Base-by-base conservation (phyloP, 1,139 yeast species). In the Hansenula sp. region DNA sequence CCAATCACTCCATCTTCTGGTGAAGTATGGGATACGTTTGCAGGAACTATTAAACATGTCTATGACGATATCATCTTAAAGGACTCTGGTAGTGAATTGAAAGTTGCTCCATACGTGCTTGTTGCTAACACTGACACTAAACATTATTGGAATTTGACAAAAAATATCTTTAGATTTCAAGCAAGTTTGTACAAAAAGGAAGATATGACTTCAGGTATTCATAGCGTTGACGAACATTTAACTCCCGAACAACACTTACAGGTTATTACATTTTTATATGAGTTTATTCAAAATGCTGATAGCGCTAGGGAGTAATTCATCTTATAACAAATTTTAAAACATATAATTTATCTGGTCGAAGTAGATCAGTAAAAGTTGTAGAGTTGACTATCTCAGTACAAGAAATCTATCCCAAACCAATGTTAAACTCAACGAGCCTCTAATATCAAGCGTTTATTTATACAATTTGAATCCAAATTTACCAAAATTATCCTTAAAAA, bases 41-140 rank as follows among this genome's bases (percentile, higher is more conserved):
- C 76, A 2, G 82, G 84, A 2, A 65, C 79, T 5, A 67, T 77
- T 40, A 66, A 77, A 45, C 71, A 75, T 52, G 66, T 77, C 40
- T 76, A 68, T 50, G 61, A 62, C 39, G 65, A 63, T 37, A 59
- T 71, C 44, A 50, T 59, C 24, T 53, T 56, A 38, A 43, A 48
- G 31, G 45, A 39, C 13, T 45, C 43, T 2, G 77, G 21, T 63
- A 80, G 25, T 67, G 82, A 37, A 64, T 20, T 43, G 25, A 58
- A 54, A 39, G 57, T 78, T 19, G 66, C 89, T 2, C 94, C 95
- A 11, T 67, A 76, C 17, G 57, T 85, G 38, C 75, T 84, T 77
- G 72, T 86, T 6, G 96, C 86, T 26, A 88, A 87, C 61, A 88
- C 96, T 3, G 96, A 88, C 59, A 87, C 96, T 9, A 75, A 77